Evolutionary conservation across 1,139 yeast genomes (phyloP).

Genomic region (Nakaseomyces delphensis): DNA sequence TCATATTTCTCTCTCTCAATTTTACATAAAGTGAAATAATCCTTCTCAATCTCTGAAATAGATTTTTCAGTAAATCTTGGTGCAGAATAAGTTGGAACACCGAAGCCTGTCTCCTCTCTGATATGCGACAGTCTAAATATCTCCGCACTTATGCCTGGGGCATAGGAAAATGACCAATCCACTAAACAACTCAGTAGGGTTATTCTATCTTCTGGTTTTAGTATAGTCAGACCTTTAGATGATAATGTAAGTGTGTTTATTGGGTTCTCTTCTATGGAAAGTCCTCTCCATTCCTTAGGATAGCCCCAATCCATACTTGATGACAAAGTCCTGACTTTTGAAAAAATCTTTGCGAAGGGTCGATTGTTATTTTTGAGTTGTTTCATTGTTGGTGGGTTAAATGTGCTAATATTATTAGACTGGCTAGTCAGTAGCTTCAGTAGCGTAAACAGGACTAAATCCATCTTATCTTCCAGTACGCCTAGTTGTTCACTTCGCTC

Average conservation of each 20-base stretch:
- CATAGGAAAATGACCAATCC: slow-evolving; percentile 41
- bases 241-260: slow-evolving; percentile 36
- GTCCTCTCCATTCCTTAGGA: slow-evolving; percentile 41
- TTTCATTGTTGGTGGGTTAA: slow-evolving; percentile 1
- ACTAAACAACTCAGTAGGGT: slow-evolving; percentile 39
- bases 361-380: slow-evolving; percentile 13
- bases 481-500: neutral
- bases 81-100: slow-evolving; percentile 22
- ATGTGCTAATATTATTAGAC: neutral
- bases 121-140: slow-evolving; percentile 28
- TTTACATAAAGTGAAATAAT: slow-evolving; percentile 6
- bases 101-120: slow-evolving; percentile 24
- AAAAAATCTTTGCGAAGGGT: slow-evolving; percentile 37
- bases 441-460: neutral
- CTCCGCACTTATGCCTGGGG: slow-evolving; percentile 37
- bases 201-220: slow-evolving; percentile 41
- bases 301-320: slow-evolving; percentile 34
- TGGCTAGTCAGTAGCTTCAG: neutral
- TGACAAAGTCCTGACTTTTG: slow-evolving; percentile 19
- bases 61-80: slow-evolving; percentile 24
- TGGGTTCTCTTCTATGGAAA: slow-evolving; percentile 26
- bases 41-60: slow-evolving; percentile 15
- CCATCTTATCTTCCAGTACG: neutral
- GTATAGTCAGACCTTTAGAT: slow-evolving; percentile 37
- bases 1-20: slow-evolving; percentile 4